Conservation (phyloP, 495 filamentous ascomycete species). For the Neohortaea acidophila region DNA sequence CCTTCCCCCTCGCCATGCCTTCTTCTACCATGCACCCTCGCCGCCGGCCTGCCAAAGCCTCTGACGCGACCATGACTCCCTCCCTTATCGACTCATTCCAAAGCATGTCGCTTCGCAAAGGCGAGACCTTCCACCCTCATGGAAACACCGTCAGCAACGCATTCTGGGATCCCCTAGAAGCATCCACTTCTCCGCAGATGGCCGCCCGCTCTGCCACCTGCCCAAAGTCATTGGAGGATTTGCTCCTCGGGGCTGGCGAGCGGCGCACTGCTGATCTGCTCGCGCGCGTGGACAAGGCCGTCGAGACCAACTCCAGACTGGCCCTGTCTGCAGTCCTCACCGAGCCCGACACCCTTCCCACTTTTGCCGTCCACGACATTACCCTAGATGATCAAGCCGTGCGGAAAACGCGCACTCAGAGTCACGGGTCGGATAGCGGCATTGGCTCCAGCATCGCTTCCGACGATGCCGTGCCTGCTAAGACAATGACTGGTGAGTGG, state of each 20-base stretch:
- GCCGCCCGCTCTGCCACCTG: constrained; percentile 47
- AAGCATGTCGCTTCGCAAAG: constrained; percentile 38
- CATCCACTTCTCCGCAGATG: constrained; percentile 26
- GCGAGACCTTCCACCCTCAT: constrained; percentile 46
- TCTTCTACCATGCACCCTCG: constrained; percentile 23
- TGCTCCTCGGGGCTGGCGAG: constrained; percentile 21
- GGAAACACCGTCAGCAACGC: constrained; percentile 31
- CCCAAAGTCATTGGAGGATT: constrained; percentile 37
- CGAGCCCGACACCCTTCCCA: constrained; percentile 28
- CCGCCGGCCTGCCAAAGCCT: constrained; percentile 21
- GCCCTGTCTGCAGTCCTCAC: constrained; percentile 18
- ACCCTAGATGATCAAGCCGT: constrained; percentile 15
- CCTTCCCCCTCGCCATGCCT: constrained; percentile 22
- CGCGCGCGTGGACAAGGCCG: constrained; percentile 22
- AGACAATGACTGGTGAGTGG: constrained; percentile 12
- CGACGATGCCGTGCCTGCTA: constrained; percentile 18
- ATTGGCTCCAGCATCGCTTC: constrained; percentile 42
- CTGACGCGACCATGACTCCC: constrained; percentile 12
- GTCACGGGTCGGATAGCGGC: constrained; percentile 49
- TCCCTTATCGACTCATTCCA: constrained; percentile 19
- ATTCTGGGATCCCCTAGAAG: constrained; percentile 15
- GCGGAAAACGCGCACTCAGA: constrained; percentile 29
- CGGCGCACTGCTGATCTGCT: constrained; percentile 23
- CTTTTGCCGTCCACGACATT: constrained; percentile 21
- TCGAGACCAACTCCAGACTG: constrained; percentile 19